Percentiles rank a stretch among this genome's conserved stretches.
Conservation (phyloP, 495 filamentous ascomycete species). For the Aspergillus heteromorphus region DNA sequence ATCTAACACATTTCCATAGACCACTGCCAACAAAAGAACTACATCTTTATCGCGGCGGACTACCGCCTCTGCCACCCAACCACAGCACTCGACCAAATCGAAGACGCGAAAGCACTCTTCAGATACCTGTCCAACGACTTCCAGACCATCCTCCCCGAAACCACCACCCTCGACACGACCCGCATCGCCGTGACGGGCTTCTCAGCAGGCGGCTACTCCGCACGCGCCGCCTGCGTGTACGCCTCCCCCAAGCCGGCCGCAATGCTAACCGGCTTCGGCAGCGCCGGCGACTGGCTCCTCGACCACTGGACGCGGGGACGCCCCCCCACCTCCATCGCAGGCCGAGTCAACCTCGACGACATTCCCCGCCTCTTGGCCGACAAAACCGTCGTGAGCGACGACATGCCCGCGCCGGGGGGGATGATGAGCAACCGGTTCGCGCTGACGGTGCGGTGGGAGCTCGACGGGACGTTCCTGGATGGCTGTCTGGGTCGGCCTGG, state of each 20-base stretch:
- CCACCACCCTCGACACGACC: slow-evolving; percentile 15
- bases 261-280: slow-evolving; percentile 26
- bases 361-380: slow-evolving; percentile 12
- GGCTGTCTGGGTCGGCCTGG: slow-evolving; percentile 11
- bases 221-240: slow-evolving; percentile 32
- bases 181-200: slow-evolving; percentile 33
- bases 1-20: slow-evolving; percentile 4
- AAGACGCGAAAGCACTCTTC: slow-evolving; percentile 22
- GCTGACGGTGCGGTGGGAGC: slow-evolving; percentile 15
- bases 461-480: slow-evolving; percentile 18
- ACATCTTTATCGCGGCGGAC: slow-evolving; percentile 27
- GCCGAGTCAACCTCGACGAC: slow-evolving; percentile 6
- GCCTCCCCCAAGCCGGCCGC: slow-evolving; percentile 28
- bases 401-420: neutral
- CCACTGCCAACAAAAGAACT: slow-evolving; percentile 19
- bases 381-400: slow-evolving; percentile 15
- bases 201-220: slow-evolving; percentile 31
- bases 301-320: slow-evolving; percentile 21
- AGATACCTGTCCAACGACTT: slow-evolving; percentile 16
- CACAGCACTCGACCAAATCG: slow-evolving; percentile 23
- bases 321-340: slow-evolving; percentile 15
- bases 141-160: slow-evolving; percentile 9
- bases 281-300: slow-evolving; percentile 25
- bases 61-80: slow-evolving; percentile 26
- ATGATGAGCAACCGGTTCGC: slow-evolving; percentile 8